Conservation (phyloP, 345 rosid genomes). For the Carallia pectinifolia region DNA sequence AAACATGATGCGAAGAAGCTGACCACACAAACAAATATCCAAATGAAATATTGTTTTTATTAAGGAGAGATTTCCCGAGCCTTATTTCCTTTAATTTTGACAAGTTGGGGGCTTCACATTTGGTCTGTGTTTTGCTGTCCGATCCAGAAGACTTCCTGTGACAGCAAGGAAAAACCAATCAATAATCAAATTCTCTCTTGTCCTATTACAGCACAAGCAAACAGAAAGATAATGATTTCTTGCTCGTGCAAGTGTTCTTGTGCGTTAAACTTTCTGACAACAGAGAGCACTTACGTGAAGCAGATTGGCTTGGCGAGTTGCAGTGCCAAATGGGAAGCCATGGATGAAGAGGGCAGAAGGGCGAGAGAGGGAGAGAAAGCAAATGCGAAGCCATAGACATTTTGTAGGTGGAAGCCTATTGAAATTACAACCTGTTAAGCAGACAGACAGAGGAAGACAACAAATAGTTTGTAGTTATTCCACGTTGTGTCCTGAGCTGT, state of each 20-base stretch:
- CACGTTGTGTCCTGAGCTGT: background rate
- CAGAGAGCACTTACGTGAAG: conserved; percentile 35
- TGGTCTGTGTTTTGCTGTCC: conserved; percentile 20
- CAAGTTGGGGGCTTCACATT: conserved; percentile 17
- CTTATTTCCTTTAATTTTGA: conserved; percentile 29
- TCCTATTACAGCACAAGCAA: background rate
- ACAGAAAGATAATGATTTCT: background rate
- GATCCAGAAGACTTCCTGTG: conserved; percentile 37
- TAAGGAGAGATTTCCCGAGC: conserved; percentile 16
- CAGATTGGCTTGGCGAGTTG: conserved; percentile 24
- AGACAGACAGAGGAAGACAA: background rate
- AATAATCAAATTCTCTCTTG: background rate
- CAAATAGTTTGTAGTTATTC: background rate
- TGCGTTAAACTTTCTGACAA: background rate
- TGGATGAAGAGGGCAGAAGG: conserved; percentile 16
- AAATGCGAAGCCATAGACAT: background rate
- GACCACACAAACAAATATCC: conserved; percentile 13
- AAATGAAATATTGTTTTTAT: conserved; percentile 20
- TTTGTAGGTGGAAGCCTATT: background rate
- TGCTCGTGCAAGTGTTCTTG: background rate
- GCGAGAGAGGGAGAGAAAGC: background rate
- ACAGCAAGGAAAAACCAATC: conserved; percentile 15
- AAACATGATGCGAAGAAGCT: conserved; percentile 21
- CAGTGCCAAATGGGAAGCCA: conserved; percentile 45
- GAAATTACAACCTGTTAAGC: conserved; percentile 14